Conservation (phyloP, 2,329 filamentous ascomycete species). For the Aspergillus sp. region DNA sequence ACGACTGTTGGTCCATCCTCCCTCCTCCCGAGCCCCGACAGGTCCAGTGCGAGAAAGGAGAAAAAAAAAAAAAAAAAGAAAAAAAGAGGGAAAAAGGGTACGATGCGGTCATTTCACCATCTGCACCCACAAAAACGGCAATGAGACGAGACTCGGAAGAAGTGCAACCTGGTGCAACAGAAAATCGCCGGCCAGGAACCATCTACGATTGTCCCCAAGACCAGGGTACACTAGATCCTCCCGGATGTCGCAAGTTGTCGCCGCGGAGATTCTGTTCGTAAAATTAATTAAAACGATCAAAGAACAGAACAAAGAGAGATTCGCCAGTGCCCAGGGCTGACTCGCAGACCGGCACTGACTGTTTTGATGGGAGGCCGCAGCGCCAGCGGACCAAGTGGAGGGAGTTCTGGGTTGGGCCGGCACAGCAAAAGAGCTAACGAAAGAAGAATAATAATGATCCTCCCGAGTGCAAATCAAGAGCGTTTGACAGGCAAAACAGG, state of each 20-base stretch:
- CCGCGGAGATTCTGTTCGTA: background rate
- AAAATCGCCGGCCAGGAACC: slow-evolving; percentile 3
- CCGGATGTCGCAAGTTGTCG: background rate
- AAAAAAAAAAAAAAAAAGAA: too few species aligned
- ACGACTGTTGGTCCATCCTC: background rate
- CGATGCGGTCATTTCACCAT: background rate
- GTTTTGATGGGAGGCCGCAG: background rate
- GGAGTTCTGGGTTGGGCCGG: background rate
- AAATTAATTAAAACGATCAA: background rate
- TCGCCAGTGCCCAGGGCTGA: background rate
- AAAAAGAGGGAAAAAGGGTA: background rate
- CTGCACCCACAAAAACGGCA: background rate
- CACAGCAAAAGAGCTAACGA: slow-evolving; percentile 2
- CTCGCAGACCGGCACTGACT: background rate
- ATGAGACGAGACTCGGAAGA: background rate
- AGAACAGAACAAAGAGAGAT: background rate
- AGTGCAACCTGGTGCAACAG: background rate
- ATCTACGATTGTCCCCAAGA: slow-evolving; percentile 4
- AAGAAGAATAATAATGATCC: slow-evolving; percentile 2
- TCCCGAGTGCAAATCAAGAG: slow-evolving; percentile 6
- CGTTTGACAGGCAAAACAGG: background rate
- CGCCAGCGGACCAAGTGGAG: background rate
- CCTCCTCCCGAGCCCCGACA: too few species aligned
- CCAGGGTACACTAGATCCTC: slow-evolving; percentile 8
- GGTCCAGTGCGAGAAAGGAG: too few species aligned